These are phyloP conservation scores for Solanum chilense DNA, from an alignment of 257 asterid genomes.

Conservation along the genomic window DNA sequence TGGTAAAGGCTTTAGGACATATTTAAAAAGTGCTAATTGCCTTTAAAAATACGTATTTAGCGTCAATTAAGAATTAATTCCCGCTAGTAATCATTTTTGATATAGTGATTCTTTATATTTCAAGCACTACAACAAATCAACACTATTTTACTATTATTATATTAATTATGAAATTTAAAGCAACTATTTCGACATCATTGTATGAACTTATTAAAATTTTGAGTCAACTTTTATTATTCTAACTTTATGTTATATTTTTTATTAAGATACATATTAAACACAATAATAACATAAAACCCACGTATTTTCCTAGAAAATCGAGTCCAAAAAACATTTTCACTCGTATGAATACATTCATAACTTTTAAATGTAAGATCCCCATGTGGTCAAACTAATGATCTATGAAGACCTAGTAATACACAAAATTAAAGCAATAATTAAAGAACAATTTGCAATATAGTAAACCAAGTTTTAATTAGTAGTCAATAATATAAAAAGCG, in stretches of 20 bases:
- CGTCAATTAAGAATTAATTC: fast-evolving
- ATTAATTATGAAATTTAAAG: no score
- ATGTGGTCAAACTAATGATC: background rate
- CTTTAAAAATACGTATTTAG: no score
- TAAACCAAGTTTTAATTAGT: background rate
- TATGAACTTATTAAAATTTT: no score
- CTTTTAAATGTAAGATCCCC: background rate
- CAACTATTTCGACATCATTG: background rate
- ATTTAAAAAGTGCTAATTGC: no score
- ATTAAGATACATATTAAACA: background rate
- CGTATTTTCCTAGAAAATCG: background rate
- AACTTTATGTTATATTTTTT: no score
- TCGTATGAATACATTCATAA: background rate
- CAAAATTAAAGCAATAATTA: background rate
- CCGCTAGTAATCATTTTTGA: no score
- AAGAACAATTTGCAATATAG: background rate
- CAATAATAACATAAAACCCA: fast-evolving
- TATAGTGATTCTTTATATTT: no score
- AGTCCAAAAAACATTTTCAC: background rate
- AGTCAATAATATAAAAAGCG: background rate
- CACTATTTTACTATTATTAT: no score
- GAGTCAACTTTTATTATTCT: no score
- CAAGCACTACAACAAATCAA: background rate
- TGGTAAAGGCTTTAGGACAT: fast-evolving
- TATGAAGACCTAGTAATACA: background rate